Base-by-base conservation (phyloP, 2,329 filamentous ascomycete genomes). In the Xylaria sp. region DNA sequence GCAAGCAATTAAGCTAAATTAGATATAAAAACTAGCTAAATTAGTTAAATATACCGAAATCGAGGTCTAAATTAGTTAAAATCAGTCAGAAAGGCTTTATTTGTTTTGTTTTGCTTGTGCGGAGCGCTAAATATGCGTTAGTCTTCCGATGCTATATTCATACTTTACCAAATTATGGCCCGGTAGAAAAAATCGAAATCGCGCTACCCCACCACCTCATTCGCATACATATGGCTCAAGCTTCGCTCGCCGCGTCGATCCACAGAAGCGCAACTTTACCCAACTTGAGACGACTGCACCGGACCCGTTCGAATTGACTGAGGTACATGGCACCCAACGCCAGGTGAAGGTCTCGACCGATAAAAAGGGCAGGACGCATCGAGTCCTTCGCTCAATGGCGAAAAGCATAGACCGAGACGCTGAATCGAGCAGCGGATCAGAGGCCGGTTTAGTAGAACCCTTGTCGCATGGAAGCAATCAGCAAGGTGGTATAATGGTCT, bases 131-230 rank as follows among this genome's bases (percentile, higher is more conserved):
- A n/a, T n/a, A n/a, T 74, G 71, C 54, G 68, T 74, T 46, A 73
- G 72, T 44, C 65, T 73, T n/a, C 72, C 72, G 55, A 73, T 74
- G 72, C 52, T 74, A 13, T 73, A 73, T 39, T 71, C 71, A 0
- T 58, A 72, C 9, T 66, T 65, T 37, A 56, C 63, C 7, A 70
- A 70, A 37, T 1, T 69, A 57, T 60, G 65, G 63, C 56, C 66
- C 1, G 32, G 58, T 2, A 65, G 46, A 39, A 65, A 51, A 12
- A 46, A 23, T 8, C 54, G 34, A 1, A 41, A 57, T 32, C 41
- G 9, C 4, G 41, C 50, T 25, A 69, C 39, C n/a, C 63, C 59
- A 9, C 50, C 15, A 12, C 25, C 54, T 37, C 59, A 48, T 61
- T 65, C 71, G 10, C 59, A 61, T 20, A 65, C 68, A 1, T 70